Evolutionary conservation across 768 basidiomycete species (phyloP), one percentile per base, ranked within the genome.

Genomic region (Asterophora parasitica): DNA sequence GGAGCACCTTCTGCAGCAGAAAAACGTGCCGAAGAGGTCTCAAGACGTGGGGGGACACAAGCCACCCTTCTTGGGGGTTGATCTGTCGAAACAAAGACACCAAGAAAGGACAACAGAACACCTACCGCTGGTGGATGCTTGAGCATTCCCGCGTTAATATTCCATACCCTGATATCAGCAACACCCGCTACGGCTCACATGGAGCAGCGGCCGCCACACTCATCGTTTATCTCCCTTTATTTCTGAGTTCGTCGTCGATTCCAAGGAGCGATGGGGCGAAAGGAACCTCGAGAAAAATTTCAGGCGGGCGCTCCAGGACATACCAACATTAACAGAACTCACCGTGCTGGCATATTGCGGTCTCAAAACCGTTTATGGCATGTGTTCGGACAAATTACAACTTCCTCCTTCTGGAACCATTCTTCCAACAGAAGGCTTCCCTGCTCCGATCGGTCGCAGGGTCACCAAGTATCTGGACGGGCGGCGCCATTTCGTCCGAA

Each of bases 31-130:
- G 13, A 42, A 12, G 57, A 65, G 27, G 50, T 33, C 7, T 59
- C 61, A 1, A 38, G 44, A n/a, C 51, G 61, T 8, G 66, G 63
- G 7, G 61, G 46, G 0, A 49, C 57, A 1, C 64, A 66, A 39
- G 32, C 57, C 7, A 49, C 58, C 0, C 53, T 44, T 2, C 58
- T 68, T 2, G 58, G 61, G 67, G 68, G 1, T 49, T 56, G 0
- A 48, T 71, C 0, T 68, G 64, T 33, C 47, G 54, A 9, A 51
- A 71, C 58, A 70, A 70, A 47, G 66, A 70, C 34, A 52, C 66
- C 9, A 72, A 68, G 32, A 64, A 63, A 30, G 67, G 69, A 26
- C 66, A 68, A 34, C 60, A 63, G 9, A 66, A 70, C 27, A 54
- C 54, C 0, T 61, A 52, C 49, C 32, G 42, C 26, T 42, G 44